Conservation (phyloP, 139 green algal species). For the Volvox reticuliferus region DNA sequence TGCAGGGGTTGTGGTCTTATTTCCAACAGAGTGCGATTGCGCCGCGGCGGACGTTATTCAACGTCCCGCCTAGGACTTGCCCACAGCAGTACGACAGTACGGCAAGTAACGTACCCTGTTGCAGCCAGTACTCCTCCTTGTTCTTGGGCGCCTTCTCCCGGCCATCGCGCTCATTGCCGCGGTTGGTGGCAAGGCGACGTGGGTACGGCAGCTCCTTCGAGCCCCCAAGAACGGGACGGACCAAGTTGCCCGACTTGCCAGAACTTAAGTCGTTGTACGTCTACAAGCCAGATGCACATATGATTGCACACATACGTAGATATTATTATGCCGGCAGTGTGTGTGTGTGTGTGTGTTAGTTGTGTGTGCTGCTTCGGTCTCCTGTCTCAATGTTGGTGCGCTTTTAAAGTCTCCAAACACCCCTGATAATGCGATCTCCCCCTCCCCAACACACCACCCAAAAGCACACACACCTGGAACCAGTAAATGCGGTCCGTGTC, state of each 20-base stretch:
- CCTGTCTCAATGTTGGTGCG: too few species aligned
- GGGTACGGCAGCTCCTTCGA: constrained; percentile 44
- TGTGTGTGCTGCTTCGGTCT: too few species aligned
- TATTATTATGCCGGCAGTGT: too few species aligned
- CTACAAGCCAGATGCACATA: background rate
- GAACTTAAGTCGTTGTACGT: constrained; percentile 49
- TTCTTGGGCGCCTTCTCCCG: background rate
- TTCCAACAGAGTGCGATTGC: too few species aligned
- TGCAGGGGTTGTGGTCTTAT: too few species aligned
- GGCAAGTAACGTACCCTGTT: background rate
- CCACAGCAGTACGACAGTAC: too few species aligned
- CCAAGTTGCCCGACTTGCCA: background rate
- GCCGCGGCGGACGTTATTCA: too few species aligned
- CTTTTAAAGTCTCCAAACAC: too few species aligned
- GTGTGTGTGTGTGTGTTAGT: too few species aligned
- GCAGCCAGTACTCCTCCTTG: constrained; percentile 9
- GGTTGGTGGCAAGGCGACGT: constrained; percentile 41
- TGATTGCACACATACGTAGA: background rate
- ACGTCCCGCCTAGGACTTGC: too few species aligned
- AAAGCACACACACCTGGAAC: constrained; percentile 8
- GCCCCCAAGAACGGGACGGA: background rate
- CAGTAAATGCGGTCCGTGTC: constrained; percentile 37
- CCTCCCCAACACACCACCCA: background rate
- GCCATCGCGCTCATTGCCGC: background rate
- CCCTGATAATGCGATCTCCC: too few species aligned